Evolutionary conservation across 2,329 filamentous ascomycete species (phyloP).

Genomic region (Polychaeton citri): DNA sequence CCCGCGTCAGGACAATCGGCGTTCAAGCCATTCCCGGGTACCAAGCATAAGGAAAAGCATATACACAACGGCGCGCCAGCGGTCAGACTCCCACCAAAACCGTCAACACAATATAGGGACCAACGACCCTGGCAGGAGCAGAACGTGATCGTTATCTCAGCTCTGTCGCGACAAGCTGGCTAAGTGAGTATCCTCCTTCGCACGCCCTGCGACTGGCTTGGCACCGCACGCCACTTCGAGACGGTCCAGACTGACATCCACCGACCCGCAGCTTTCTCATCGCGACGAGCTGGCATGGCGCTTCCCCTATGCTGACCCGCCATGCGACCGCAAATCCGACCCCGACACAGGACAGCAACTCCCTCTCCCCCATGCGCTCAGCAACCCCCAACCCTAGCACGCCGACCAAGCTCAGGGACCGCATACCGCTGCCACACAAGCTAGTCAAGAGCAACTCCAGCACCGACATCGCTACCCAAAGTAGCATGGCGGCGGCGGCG

Average conservation of each 20-base stretch:
- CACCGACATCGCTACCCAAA: conserved; percentile 9
- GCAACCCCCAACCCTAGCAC: conserved; percentile 3
- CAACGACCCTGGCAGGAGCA: no score
- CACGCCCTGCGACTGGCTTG: no score
- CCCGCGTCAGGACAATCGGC: no score
- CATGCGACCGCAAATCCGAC: background rate
- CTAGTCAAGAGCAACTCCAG: conserved; percentile 12
- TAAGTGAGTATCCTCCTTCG: background rate
- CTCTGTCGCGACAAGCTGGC: background rate
- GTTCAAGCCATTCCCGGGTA: no score
- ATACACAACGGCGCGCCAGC: no score
- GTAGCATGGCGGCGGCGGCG: conserved; percentile 8
- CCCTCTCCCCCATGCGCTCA: background rate
- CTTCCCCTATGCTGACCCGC: background rate
- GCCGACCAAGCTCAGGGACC: conserved; percentile 4
- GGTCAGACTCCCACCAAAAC: no score
- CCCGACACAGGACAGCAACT: background rate
- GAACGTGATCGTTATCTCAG: no score
- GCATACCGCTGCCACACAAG: conserved; percentile 7
- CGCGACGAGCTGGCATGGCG: background rate
- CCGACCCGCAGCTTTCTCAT: background rate
- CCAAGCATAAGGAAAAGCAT: no score
- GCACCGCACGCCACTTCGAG: no score
- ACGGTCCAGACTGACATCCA: background rate
- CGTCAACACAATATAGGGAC: no score